Conservation (phyloP, 805 yeast genomes). For the Saccharomyces jurei region DNA sequence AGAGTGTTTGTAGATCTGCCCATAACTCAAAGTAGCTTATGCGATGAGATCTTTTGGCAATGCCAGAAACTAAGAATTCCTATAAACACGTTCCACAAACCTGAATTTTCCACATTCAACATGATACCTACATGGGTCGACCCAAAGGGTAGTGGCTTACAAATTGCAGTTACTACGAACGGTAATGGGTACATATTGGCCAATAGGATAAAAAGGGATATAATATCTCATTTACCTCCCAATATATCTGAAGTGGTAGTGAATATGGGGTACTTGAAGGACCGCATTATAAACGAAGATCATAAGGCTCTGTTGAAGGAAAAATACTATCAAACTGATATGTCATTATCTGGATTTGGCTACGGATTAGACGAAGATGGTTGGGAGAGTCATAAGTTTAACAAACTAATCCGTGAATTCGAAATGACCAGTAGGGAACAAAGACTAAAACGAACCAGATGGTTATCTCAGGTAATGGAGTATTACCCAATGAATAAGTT, state of each 20-base stretch:
- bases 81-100: conserved; percentile 66
- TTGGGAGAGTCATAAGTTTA: conserved; percentile 49
- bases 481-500: conserved; percentile 72
- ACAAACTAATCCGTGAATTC: conserved; percentile 54
- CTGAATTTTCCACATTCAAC: conserved; percentile 67
- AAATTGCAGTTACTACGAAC: conserved; percentile 73
- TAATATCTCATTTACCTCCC: conserved; percentile 55
- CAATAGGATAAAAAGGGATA: conserved; percentile 66
- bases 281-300: conserved; percentile 47
- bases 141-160: conserved; percentile 53
- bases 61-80: conserved; percentile 70
- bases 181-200: conserved; percentile 90
- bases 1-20: conserved; percentile 58
- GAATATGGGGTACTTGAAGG: conserved; percentile 61
- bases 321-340: conserved; percentile 13
- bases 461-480: conserved; percentile 86
- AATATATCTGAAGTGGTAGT: conserved; percentile 63
- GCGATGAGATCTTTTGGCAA: conserved; percentile 36
- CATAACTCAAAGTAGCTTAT: conserved; percentile 24
- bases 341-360: conserved; percentile 21
- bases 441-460: conserved; percentile 58
- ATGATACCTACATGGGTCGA: conserved; percentile 61
- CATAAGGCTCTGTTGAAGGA: conserved; percentile 23
- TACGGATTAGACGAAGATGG: conserved; percentile 59
- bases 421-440: conserved; percentile 44